Base-by-base conservation (phyloP, 768 basidiomycete species). In the Amanita exitialis region DNA sequence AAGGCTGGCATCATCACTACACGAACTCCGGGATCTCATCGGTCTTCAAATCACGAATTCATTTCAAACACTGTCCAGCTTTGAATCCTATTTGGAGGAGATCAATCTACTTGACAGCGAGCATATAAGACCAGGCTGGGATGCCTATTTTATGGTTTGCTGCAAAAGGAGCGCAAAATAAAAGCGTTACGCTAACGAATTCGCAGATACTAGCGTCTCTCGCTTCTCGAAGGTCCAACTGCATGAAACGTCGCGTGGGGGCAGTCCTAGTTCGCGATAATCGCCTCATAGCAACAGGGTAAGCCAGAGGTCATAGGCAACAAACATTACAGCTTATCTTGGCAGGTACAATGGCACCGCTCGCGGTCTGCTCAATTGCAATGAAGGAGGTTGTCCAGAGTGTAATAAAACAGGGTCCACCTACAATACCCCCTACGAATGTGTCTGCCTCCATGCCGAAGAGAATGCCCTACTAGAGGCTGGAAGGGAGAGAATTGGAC, bases 391-490 rank as follows among this genome's bases (percentile, higher is more conserved):
- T 15, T 99, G 96, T 64, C 56, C 70, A 3, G 75, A 80, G 25
- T 99, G 96, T 66, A 86, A 86, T 59, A 78, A 75, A 16, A 70
- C 69, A 2, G 67, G 69, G 8, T 60, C 64, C 43, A 65, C 70
- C 3, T 66, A 66, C 23, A 73, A 77, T 35, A 69, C 68, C 44
- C 67, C 79, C 13, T 74, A 80, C 45, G 90, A 90, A 62, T 99
- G 96, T 60, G 72, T 98, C 2, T 99, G 96, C 61, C 69, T 99
- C 8, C 96, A 99, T 63, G 96, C 96, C 0, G 96, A 99, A 67
- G 96, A 99, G 69, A 99, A 98, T 61, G 96, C 95, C 0, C 71
- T 98, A 12, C 67, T 98, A 2, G 95, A 98, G 69, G 92, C 92
- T 1, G 95, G 96, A 15, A 69, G 90, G 52, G 96, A 97, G 53